A percentile compares a stretch with the other conserved stretches of the same genome.
phyloP scores from a whole-genome alignment of 495 filamentous ascomycete species.

The Podospora conica region DNA sequence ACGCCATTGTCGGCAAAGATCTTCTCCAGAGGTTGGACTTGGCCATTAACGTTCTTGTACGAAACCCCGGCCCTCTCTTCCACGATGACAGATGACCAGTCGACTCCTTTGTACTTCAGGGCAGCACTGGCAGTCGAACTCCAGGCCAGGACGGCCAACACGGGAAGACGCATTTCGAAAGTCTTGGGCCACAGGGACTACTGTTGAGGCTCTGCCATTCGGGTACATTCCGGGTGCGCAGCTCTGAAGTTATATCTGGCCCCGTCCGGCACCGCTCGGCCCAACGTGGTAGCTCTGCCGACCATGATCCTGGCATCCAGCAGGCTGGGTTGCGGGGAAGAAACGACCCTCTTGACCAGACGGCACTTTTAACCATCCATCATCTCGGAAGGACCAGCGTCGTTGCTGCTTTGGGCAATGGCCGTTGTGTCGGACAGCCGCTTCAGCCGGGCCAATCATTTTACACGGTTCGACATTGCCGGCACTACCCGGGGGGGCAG shows the following conservation, averaged over 20 bases:
- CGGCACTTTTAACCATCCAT: neutral
- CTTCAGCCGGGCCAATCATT: constrained; percentile 14
- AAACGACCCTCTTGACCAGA: constrained; percentile 6
- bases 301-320: neutral
- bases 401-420: neutral
- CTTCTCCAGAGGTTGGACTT: constrained; percentile 50
- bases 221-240: neutral
- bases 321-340: neutral
- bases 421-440: neutral
- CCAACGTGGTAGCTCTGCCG: neutral
- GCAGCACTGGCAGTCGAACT: constrained; percentile 31
- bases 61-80: constrained; percentile 55
- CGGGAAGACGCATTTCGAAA: neutral
- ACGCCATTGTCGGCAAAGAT: constrained; percentile 59
- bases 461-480: constrained; percentile 9
- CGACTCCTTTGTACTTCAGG: constrained; percentile 60
- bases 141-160: constrained; percentile 16
- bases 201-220: neutral
- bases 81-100: constrained; percentile 65
- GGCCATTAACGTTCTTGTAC: constrained; percentile 53
- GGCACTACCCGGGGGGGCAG: neutral
- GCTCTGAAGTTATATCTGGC: neutral
- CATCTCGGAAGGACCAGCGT: neutral
- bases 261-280: neutral
- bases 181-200: neutral